Evolutionary conservation across 106 monocot genomes (phyloP), one percentile per base, ranked within the genome.

Genomic region (Agapanthus africanus): DNA sequence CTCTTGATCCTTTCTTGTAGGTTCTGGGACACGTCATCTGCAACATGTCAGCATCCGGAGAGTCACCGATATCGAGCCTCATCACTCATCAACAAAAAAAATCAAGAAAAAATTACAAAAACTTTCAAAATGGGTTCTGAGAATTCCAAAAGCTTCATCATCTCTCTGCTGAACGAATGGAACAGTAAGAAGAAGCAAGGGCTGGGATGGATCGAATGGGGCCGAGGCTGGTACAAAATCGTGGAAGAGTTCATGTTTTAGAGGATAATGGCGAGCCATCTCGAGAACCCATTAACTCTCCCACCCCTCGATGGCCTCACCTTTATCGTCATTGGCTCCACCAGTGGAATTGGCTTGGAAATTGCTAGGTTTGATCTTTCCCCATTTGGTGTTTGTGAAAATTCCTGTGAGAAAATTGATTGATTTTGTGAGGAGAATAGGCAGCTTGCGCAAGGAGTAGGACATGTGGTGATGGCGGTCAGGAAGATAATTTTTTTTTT

Each of bases 401-500:
- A n/a, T n/a, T n/a, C n/a, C n/a, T n/a, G n/a, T n/a, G n/a, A n/a
- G n/a, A n/a, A n/a, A n/a, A n/a, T n/a, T n/a, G n/a, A n/a, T n/a
- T n/a, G n/a, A n/a, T n/a, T n/a, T n/a, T n/a, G n/a, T n/a, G n/a
- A n/a, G n/a, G n/a, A 57, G 40, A 78, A 21, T 77, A 97, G 97
- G 69, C 97, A 97, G 72, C 81, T 99, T 54, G 97, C 97, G 18
- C 68, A 83, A 38, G 73, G 82, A 13, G 97, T 89, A 37, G 97
- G 76, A 4, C 97, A 99, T 77, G 87, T 99, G 31, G 87, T 99
- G 32, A 99, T 99, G 97, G 97, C 92, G 27, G 97, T 99, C 4
- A 89, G 97, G 78, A 99, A n/a, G n/a, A n/a, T n/a, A n/a, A n/a
- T n/a, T n/a, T n/a, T n/a, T n/a, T n/a, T n/a, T n/a, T n/a, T n/a